Evolutionary conservation across 306 rosid species (phyloP), one percentile per base, ranked within the genome.

Genomic region (Pyrus pyrifolia): DNA sequence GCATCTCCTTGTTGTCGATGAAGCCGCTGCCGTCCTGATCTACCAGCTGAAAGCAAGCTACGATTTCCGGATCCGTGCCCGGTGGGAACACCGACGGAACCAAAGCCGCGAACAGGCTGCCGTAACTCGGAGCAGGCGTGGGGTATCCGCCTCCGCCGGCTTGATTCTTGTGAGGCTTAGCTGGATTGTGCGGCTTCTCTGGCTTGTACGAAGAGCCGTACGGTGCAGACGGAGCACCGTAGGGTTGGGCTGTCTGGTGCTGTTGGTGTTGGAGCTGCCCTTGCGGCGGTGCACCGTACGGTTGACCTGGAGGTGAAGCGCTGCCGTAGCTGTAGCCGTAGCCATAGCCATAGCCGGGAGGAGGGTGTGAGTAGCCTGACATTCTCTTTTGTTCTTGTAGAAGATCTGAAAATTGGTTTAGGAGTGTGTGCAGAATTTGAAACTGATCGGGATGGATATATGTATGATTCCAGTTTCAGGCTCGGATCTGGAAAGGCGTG

Each of bases 21-120:
- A 88, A 74, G 4, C 98, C 98, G 49, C 97, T 95, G 3, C 98
- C 93, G 82, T 95, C 99, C 52, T 85, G 96, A 31, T 95, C 97
- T 11, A 96, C 99, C 60, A 89, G 6, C 82, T 87, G 92, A 52
- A 95, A 95, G 87, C 99, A 95, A 1, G 98, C 87, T 1, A 95
- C 69, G 27, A 91, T 76, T 81, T 55, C 89, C 0, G 98, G 98
- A 78, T 95, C 97, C 11, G 96, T 95, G 1, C 96, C 97, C 0
- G 97, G 98, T 3, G 98, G 97, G 73, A 95, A 95, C 23, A 82
- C 68, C 67, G 99, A 92, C 23, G 97, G 97, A 30, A 95, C 77
- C 31, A 95, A 88, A 38, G 96, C 46, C 12, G 93, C 88, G 78
- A 95, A 90, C 8, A 93, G 91, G 68, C 59, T 86, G 0, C 44